A percentile compares a stretch with the other conserved stretches of the same genome.
Conservation (phyloP, 2,329 filamentous ascomycete genomes). For the Rhinocladiella mackenziei region DNA sequence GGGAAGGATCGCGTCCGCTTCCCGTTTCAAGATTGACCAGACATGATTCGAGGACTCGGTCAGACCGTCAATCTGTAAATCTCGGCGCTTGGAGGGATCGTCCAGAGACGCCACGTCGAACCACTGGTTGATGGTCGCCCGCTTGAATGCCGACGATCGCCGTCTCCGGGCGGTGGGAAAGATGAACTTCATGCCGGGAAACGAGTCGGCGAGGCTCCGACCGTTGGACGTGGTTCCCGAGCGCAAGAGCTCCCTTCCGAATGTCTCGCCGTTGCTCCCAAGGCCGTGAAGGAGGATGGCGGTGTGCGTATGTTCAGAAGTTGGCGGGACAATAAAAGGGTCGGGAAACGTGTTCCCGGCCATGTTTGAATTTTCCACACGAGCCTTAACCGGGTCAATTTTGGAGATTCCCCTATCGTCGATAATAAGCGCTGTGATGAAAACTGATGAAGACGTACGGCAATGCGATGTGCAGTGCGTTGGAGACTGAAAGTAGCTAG, state of each 20-base stretch:
- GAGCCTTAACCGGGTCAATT: too few species aligned
- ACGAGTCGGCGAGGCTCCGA: slow-evolving; percentile 7
- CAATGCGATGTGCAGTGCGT: too few species aligned
- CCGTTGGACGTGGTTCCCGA: slow-evolving; percentile 13
- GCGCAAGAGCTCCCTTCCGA: slow-evolving; percentile 36
- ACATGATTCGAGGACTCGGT: slow-evolving; percentile 39
- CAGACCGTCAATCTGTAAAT: slow-evolving; percentile 46
- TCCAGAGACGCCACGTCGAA: slow-evolving; percentile 47
- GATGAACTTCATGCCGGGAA: slow-evolving; percentile 44
- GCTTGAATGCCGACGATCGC: slow-evolving; percentile 44
- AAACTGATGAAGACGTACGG: too few species aligned
- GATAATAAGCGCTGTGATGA: too few species aligned
- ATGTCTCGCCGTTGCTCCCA: slow-evolving; percentile 35
- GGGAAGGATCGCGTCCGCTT: slow-evolving; percentile 30
- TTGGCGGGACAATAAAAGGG: slow-evolving; percentile 25
- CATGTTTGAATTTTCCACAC: slow-evolving; percentile 12
- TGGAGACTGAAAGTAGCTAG: too few species aligned
- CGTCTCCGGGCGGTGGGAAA: slow-evolving; percentile 50
- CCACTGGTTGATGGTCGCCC: slow-evolving; percentile 49
- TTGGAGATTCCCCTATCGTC: too few species aligned
- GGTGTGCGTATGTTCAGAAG: slow-evolving; percentile 35
- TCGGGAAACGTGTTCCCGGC: slow-evolving; percentile 19
- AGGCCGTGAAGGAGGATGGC: slow-evolving; percentile 44
- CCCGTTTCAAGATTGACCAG: slow-evolving; percentile 17
- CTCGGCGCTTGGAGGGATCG: slow-evolving; percentile 40